Evolutionary conservation across 2,329 filamentous ascomycete genomes (phyloP).

Genomic region (Talaromyces sp.): DNA sequence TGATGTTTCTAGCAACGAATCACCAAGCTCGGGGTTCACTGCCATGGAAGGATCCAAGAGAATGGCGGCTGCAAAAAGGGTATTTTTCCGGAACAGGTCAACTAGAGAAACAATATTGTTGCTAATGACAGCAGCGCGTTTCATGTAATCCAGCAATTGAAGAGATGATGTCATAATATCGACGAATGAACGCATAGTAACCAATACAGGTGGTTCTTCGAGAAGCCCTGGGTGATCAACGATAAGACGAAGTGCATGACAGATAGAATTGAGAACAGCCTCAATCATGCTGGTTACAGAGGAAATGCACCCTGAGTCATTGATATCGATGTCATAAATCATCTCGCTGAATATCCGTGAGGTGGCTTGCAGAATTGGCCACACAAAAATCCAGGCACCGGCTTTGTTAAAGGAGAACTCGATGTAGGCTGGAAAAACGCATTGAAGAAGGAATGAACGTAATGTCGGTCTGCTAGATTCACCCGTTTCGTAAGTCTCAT

Average conservation of each 20-base stretch:
- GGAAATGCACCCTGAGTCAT: conserved; percentile 32
- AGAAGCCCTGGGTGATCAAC: conserved; percentile 29
- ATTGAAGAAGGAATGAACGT: conserved; percentile 48
- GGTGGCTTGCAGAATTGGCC: conserved; percentile 49
- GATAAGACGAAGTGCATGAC: conserved; percentile 31
- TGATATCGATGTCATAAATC: conserved; percentile 42
- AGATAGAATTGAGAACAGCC: conserved; percentile 33
- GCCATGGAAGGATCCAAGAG: conserved; percentile 19
- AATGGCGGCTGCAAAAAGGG: conserved; percentile 25
- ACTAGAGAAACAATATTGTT: conserved; percentile 27
- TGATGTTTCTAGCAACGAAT: neutral
- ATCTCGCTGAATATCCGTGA: conserved; percentile 39
- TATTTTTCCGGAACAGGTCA: conserved; percentile 36
- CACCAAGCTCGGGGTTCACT: conserved; percentile 4
- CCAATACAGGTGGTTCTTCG: conserved; percentile 34
- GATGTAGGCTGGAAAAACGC: conserved; percentile 55
- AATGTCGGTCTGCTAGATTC: conserved; percentile 39
- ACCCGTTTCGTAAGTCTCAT: conserved; percentile 39
- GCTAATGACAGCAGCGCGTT: conserved; percentile 26
- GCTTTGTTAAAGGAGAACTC: conserved; percentile 41
- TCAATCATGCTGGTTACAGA: conserved; percentile 32
- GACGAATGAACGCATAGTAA: conserved; percentile 35
- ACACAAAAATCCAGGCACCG: conserved; percentile 48
- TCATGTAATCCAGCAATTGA: conserved; percentile 44
- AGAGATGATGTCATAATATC: conserved; percentile 38